Percentiles rank a stretch among this genome's conserved stretches.
Evolutionary conservation across 257 asterid genomes (phyloP).

Genomic region (Paulownia fortunei): DNA sequence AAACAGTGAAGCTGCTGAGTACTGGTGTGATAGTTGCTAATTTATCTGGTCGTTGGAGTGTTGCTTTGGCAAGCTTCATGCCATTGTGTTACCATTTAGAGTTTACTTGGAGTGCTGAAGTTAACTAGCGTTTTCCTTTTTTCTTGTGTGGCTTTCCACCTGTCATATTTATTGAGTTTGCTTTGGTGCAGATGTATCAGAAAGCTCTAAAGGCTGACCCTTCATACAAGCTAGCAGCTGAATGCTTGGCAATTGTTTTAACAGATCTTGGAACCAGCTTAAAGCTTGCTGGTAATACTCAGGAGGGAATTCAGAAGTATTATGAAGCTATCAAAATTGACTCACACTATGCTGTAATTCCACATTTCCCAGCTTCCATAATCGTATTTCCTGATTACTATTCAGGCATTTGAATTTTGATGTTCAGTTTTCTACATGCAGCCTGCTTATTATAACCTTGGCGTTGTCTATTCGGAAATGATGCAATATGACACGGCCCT

Average conservation of each 20-base stretch:
- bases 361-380: constrained; percentile 30
- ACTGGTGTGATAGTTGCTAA: constrained; percentile 14
- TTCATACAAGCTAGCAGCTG: constrained; percentile 86
- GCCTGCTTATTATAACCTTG: constrained; percentile 99
- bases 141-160: constrained; percentile 14
- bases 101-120: constrained; percentile 13
- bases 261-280: constrained; percentile 99
- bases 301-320: constrained; percentile 96
- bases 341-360: constrained; percentile 89
- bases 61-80: constrained; percentile 4
- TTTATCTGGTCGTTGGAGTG: constrained; percentile 3
- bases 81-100: constrained; percentile 12
- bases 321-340: constrained; percentile 92
- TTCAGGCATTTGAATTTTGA: constrained; percentile 36
- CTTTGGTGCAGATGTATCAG: constrained; percentile 84
- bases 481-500: constrained; percentile 99
- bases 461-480: constrained; percentile 98
- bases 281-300: constrained; percentile 95
- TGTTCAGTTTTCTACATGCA: constrained; percentile 48
- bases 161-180: constrained; percentile 15
- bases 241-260: constrained; percentile 91
- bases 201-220: constrained; percentile 87
- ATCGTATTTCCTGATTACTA: constrained; percentile 11
- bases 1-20: constrained; percentile 27
- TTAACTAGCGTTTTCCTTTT: background rate